These are phyloP conservation scores for Galerina sulciceps DNA, from an alignment of 768 basidiomycete species.

Conservation along the genomic window DNA sequence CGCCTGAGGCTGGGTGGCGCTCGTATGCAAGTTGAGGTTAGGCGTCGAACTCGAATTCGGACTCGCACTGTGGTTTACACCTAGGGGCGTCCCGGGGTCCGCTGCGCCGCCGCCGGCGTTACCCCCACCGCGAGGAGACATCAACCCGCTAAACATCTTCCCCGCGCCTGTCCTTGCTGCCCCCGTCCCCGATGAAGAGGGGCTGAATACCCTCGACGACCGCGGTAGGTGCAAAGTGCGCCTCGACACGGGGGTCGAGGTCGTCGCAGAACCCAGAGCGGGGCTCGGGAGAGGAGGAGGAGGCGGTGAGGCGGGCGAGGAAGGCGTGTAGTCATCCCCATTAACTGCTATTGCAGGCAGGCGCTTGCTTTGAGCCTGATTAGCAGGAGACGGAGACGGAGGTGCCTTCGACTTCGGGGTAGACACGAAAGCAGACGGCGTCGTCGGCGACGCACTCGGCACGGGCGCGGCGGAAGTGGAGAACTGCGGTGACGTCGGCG, in stretches of 20 bases:
- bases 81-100: not conserved
- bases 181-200: constrained; percentile 12
- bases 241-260: not conserved
- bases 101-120: not conserved
- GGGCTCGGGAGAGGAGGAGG: constrained; percentile 25
- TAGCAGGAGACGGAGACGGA: too few species aligned
- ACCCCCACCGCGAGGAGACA: not conserved
- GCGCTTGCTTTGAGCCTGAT: too few species aligned
- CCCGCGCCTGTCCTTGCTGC: too few species aligned
- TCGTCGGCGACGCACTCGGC: too few species aligned
- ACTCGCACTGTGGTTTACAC: not conserved
- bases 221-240: constrained; percentile 4
- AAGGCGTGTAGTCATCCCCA: constrained; percentile 6
- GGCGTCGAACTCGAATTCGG: not conserved
- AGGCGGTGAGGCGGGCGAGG: constrained; percentile 10
- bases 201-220: constrained; percentile 15
- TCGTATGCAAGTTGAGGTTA: not conserved
- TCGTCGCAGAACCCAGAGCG: constrained; percentile 6
- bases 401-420: constrained; percentile 8
- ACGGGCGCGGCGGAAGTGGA: too few species aligned
- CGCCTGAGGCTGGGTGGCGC: too few species aligned
- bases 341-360: constrained; percentile 13
- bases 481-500: constrained; percentile 11
- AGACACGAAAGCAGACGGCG: too few species aligned
- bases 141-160: constrained; percentile 1